Base-by-base conservation (phyloP, 352 stramenopile genomes). In the Pythium folliculosum region DNA sequence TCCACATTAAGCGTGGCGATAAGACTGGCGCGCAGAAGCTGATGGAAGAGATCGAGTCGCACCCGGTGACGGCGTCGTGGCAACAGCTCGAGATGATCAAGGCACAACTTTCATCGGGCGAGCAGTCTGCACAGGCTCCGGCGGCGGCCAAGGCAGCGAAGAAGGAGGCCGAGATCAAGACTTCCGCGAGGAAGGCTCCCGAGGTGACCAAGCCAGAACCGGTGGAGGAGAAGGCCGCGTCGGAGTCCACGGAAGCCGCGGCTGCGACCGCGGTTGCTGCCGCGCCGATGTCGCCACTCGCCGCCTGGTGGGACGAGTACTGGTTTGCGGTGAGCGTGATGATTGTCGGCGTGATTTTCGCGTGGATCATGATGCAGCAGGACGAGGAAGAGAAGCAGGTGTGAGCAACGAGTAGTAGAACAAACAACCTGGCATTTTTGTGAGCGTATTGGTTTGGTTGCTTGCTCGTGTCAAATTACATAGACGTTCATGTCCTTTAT, bases 1-100 rank as follows among this genome's bases (percentile, higher is more conserved):
- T 91, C 9, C 65, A 82, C 21, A 72, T 91, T n/a, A 80, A 77
- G 54, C 63, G 78, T 27, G 69, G 72, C 6, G 75, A 83, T 47
- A 55, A 75, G 16, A 63, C 45, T 0, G 50, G 75, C 23, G 82
- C 82, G 3, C 47, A 58, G 2, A 37, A 72, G 48, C 47, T 83
- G 25, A 79, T 89, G 64, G 44, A 70, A 25, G 74, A 84, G 47
- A 80, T 89, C 17, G 76, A 86, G 43, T 30, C 69, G 3, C 57
- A 89, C 22, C 63, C 73, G 5, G 61, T 71, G 35, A 67, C 69
- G 27, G 50, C 69, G 22, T 62, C 61, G 21, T 76, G 70, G 52
- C 70, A 71, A 17, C 70, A 91, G 32, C 50, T 91, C 48, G 60
- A 68, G 6, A 49, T 77, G 38, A 69, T 91, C 65, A 79, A 76